Percentiles rank a stretch among this genome's conserved stretches.
These are phyloP conservation scores for Sarocladium brachiariae DNA, from an alignment of 2,329 filamentous ascomycete genomes.

Conservation along the genomic window DNA sequence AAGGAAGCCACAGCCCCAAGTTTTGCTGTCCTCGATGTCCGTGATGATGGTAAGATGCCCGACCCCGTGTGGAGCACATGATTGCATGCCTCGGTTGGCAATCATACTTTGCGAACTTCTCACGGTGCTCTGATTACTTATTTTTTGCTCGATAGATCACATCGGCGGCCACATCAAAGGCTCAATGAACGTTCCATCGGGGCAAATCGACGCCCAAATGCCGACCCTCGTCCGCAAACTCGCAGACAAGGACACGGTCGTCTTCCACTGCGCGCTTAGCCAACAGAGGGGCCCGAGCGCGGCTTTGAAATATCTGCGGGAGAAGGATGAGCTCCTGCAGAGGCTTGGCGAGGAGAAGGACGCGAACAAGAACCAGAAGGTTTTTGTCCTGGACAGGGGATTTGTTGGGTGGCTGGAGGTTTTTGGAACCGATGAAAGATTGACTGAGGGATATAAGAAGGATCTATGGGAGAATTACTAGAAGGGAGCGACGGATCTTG, in stretches of 20 bases:
- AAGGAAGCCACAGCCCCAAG: slow-evolving; percentile 30
- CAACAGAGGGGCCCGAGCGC: slow-evolving; percentile 86
- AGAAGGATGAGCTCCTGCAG: slow-evolving; percentile 48
- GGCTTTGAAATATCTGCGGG: slow-evolving; percentile 71
- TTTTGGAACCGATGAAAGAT: slow-evolving; percentile 66
- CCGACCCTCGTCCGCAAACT: slow-evolving; percentile 77
- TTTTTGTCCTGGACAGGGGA: slow-evolving; percentile 75
- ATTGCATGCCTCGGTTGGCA: no score
- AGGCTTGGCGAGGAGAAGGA: slow-evolving; percentile 21
- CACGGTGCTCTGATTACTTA: no score
- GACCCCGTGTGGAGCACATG: neutral
- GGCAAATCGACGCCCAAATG: slow-evolving; percentile 65
- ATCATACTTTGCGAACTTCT: no score
- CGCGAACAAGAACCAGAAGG: slow-evolving; percentile 50
- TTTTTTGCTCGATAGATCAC: slow-evolving; percentile 66
- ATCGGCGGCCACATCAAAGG: slow-evolving; percentile 83
- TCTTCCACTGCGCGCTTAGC: slow-evolving; percentile 91
- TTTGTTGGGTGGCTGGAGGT: slow-evolving; percentile 86
- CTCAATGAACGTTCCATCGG: slow-evolving; percentile 68
- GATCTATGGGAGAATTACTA: slow-evolving; percentile 70
- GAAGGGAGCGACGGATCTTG: slow-evolving; percentile 1
- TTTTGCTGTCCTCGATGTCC: slow-evolving; percentile 79
- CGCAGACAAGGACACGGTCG: slow-evolving; percentile 69
- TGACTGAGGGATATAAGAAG: slow-evolving; percentile 80
- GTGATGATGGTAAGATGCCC: slow-evolving; percentile 60